These are phyloP conservation scores for Hanseniaspora clermontiae DNA, from an alignment of 805 yeast species.

Conservation along the genomic window DNA sequence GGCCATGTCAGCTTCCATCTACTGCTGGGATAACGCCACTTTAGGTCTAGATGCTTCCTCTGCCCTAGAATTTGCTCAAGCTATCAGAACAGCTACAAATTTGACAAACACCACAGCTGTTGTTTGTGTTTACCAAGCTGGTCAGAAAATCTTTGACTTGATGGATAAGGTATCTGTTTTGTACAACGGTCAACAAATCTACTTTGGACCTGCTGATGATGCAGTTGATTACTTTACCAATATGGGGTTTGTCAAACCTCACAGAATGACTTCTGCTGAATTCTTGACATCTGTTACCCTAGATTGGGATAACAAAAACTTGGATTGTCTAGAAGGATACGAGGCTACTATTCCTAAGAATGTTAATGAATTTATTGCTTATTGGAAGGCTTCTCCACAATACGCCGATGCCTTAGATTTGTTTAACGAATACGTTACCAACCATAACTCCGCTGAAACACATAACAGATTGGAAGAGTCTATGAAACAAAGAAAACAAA, in stretches of 20 bases:
- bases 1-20: conserved; percentile 40
- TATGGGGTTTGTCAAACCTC: conserved; percentile 52
- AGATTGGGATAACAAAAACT: conserved; percentile 48
- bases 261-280: conserved; percentile 57
- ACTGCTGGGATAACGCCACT: conserved; percentile 59
- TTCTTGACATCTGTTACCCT: conserved; percentile 51
- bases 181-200: conserved; percentile 50
- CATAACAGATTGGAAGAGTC: conserved; percentile 32
- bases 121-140: conserved; percentile 57
- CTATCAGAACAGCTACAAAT: conserved; percentile 48
- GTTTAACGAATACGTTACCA: conserved; percentile 32
- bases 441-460: conserved; percentile 33
- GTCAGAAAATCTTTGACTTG: conserved; percentile 47
- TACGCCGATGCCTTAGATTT: conserved; percentile 30
- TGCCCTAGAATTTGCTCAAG: conserved; percentile 51
- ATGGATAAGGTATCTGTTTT: conserved; percentile 51
- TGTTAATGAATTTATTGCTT: conserved; percentile 45
- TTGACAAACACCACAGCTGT: conserved; percentile 44
- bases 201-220: conserved; percentile 40
- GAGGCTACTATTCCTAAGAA: conserved; percentile 43
- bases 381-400: conserved; percentile 48
- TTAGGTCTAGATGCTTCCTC: conserved; percentile 62
- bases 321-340: conserved; percentile 34
- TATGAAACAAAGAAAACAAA: conserved; percentile 33
- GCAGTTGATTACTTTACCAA: conserved; percentile 44